A percentile compares a stretch with the other conserved stretches of the same genome.
Conservation (phyloP, 2,329 filamentous ascomycete species). For the Mycosphaerella sp. region DNA sequence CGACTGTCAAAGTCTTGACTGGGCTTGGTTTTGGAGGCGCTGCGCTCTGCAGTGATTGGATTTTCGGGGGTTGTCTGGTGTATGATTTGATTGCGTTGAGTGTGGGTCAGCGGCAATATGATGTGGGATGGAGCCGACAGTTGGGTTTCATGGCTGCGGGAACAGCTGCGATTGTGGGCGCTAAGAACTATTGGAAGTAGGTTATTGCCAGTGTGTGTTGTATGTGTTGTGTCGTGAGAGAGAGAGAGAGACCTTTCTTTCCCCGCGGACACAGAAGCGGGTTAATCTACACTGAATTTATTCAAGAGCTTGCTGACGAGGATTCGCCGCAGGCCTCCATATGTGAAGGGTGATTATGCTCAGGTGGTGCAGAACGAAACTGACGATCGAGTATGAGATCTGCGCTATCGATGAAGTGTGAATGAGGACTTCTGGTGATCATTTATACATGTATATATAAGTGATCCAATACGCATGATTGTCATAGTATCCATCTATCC, state of each 20-base stretch:
- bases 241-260: too few species aligned
- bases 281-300: neutral
- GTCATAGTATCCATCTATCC: too few species aligned
- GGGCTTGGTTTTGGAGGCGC: slow-evolving; percentile 50
- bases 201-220: slow-evolving; percentile 17
- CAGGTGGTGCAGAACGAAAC: slow-evolving; percentile 27
- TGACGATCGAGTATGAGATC: slow-evolving; percentile 19
- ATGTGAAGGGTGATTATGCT: slow-evolving; percentile 27
- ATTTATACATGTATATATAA: too few species aligned
- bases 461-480: too few species aligned
- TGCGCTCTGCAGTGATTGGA: slow-evolving; percentile 52
- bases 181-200: slow-evolving; percentile 50
- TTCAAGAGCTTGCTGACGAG: slow-evolving; percentile 7
- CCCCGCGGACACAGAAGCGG: neutral
- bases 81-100: slow-evolving; percentile 53
- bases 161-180: slow-evolving; percentile 49
- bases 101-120: slow-evolving; percentile 49
- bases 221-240: too few species aligned
- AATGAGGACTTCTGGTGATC: too few species aligned
- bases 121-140: slow-evolving; percentile 46
- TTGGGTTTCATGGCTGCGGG: slow-evolving; percentile 49
- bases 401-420: neutral
- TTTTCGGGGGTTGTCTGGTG: slow-evolving; percentile 54
- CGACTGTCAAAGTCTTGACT: slow-evolving; percentile 47
- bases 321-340: slow-evolving; percentile 27